phyloP scores from a whole-genome alignment of 2,329 filamentous ascomycete genomes.

The Beauveria sp. region DNA sequence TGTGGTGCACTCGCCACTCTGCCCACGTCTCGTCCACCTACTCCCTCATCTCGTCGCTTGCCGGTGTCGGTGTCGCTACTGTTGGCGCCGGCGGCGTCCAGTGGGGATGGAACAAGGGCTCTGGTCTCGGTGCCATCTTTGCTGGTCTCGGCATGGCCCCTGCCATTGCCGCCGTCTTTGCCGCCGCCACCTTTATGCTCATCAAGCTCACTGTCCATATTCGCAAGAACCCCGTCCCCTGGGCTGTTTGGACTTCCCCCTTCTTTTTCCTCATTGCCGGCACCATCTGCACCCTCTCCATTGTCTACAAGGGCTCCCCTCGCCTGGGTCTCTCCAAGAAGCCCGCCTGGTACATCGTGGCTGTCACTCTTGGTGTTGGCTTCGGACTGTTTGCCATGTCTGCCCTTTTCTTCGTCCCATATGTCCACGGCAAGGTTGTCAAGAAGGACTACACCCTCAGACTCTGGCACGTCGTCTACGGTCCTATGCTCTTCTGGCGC shows the following conservation, averaged over 20 bases:
- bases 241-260: slow-evolving; percentile 66
- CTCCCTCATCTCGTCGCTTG: slow-evolving; percentile 61
- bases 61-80: slow-evolving; percentile 61
- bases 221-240: slow-evolving; percentile 62
- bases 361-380: slow-evolving; percentile 59
- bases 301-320: slow-evolving; percentile 76
- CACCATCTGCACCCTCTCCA: slow-evolving; percentile 66
- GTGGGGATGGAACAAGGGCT: slow-evolving; percentile 63
- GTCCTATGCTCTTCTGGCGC: slow-evolving; percentile 58
- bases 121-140: slow-evolving; percentile 65
- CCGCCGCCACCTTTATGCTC: slow-evolving; percentile 60
- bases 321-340: slow-evolving; percentile 58
- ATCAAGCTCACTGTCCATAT: slow-evolving; percentile 66
- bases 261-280: slow-evolving; percentile 72
- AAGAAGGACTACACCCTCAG: slow-evolving; percentile 59
- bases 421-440: slow-evolving; percentile 57
- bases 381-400: slow-evolving; percentile 51
- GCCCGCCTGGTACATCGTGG: slow-evolving; percentile 58
- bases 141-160: slow-evolving; percentile 66
- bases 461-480: slow-evolving; percentile 54
- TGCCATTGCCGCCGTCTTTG: slow-evolving; percentile 56
- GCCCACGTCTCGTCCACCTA: slow-evolving; percentile 68
- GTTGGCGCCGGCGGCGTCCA: slow-evolving; percentile 54
- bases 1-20: slow-evolving; percentile 70
- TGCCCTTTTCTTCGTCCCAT: slow-evolving; percentile 67